A percentile compares a stretch with the other conserved stretches of the same genome.
phyloP scores from a whole-genome alignment of 352 stramenopile species.

The Pythium aphanidermatum region DNA sequence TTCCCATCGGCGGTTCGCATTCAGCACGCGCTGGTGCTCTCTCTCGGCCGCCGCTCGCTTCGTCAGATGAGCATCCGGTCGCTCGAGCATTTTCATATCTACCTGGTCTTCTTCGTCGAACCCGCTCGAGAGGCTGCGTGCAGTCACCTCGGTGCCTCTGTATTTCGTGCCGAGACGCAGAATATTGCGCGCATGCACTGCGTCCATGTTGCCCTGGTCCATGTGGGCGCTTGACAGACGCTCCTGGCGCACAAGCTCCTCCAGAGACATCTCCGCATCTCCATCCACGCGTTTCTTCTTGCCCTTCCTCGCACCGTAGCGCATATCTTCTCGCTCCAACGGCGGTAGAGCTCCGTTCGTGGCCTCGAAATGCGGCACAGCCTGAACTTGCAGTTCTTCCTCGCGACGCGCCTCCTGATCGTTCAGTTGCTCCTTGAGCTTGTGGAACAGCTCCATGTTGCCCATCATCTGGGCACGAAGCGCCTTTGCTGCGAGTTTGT shows the following conservation, averaged over 20 bases:
- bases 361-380: slow-evolving; percentile 55
- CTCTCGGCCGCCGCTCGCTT: slow-evolving; percentile 48
- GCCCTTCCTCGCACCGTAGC: slow-evolving; percentile 46
- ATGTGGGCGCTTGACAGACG: slow-evolving; percentile 40
- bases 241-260: slow-evolving; percentile 78
- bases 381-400: slow-evolving; percentile 26
- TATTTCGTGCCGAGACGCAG: slow-evolving; percentile 66
- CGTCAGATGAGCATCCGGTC: slow-evolving; percentile 42
- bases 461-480: slow-evolving; percentile 81
- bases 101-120: slow-evolving; percentile 82
- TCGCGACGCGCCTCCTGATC: slow-evolving; percentile 66
- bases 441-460: slow-evolving; percentile 65
- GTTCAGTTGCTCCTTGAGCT: slow-evolving; percentile 73
- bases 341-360: slow-evolving; percentile 52
- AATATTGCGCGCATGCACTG: slow-evolving; percentile 63
- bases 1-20: slow-evolving; percentile 66
- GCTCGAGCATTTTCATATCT: slow-evolving; percentile 54
- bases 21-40: slow-evolving; percentile 41
- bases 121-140: slow-evolving; percentile 56
- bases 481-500: slow-evolving; percentile 74
- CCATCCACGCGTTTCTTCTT: slow-evolving; percentile 44
- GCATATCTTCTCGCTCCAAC: slow-evolving; percentile 63
- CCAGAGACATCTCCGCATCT: slow-evolving; percentile 31
- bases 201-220: slow-evolving; percentile 61
- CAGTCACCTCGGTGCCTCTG: slow-evolving; percentile 59